A percentile compares a stretch with the other conserved stretches of the same genome.
phyloP scores from a whole-genome alignment of 208 protist genomes.

The Crithidia thermophila region DNA sequence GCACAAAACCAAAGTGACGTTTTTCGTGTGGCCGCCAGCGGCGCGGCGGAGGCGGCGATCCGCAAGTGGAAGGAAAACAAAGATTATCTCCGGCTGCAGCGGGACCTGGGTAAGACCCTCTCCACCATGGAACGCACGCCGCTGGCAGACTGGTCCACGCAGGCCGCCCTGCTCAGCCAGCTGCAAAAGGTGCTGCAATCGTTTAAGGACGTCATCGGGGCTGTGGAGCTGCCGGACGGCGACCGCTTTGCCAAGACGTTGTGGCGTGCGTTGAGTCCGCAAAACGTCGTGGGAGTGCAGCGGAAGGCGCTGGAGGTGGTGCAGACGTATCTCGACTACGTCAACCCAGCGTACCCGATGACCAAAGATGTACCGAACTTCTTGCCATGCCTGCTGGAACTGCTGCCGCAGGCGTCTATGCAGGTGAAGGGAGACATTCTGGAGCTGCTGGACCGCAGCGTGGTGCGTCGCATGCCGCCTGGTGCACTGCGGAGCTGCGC shows the following conservation, averaged over 20 bases:
- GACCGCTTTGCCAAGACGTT: slow-evolving; percentile 43
- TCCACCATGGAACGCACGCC: slow-evolving; percentile 22
- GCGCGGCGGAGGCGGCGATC: slow-evolving; percentile 5
- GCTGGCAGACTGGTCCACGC: slow-evolving; percentile 20
- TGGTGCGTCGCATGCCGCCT: slow-evolving; percentile 29
- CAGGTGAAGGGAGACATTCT: slow-evolving; percentile 29
- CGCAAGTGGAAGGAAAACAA: slow-evolving; percentile 15
- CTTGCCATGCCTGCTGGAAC: slow-evolving; percentile 24
- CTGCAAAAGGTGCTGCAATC: slow-evolving; percentile 20
- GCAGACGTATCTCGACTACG: slow-evolving; percentile 29
- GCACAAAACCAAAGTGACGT: not conserved
- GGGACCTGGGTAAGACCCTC: slow-evolving; percentile 18
- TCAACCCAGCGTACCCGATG: slow-evolving; percentile 32
- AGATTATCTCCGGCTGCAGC: slow-evolving; percentile 16
- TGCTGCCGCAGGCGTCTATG: slow-evolving; percentile 34
- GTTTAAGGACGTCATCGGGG: slow-evolving; percentile 27
- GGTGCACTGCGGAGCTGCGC: slow-evolving; percentile 31
- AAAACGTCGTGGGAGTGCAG: slow-evolving; percentile 67
- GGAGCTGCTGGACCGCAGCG: slow-evolving; percentile 16
- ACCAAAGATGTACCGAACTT: slow-evolving; percentile 16
- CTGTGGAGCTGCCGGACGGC: slow-evolving; percentile 40
- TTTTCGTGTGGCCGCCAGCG: not conserved
- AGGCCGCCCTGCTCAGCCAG: slow-evolving; percentile 26
- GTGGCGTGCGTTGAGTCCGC: slow-evolving; percentile 45
- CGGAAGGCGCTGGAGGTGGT: slow-evolving; percentile 70